Base-by-base conservation (phyloP, 306 rosid species). In the Clitoria ternatea region DNA sequence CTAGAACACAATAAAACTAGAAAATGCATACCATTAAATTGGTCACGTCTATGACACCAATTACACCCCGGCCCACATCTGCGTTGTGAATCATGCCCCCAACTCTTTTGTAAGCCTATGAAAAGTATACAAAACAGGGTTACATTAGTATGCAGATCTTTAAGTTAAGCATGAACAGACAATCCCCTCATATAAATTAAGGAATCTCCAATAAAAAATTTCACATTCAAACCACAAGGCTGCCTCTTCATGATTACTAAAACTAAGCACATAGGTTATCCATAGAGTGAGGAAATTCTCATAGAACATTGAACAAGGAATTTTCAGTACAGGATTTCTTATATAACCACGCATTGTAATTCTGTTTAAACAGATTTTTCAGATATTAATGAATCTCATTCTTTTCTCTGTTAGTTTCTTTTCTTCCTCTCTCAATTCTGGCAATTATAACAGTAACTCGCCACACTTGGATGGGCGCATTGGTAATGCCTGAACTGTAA, bases 61-160 rank as follows among this genome's bases (percentile, higher is more conserved):
- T 77, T 39, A 85, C 85, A 53, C 90, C 90, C 4, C 87, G 85
- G 12, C 85, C 85, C 26, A 74, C 76, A 76, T 79, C 89, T 20
- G 83, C 87, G 71, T 35, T 74, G 24, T 82, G 85, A 67, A 70
- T 66, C 90, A 82, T 80, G 49, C 85, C 85, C 42, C 90, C 87
- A 74, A 85, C 85, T 77, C 90, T 82, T 76, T 85, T 85, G 84
- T 80, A 85, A 70, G 90, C 87, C 90, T 85, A 52, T 6, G 60
- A 42, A 78, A 66, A 20, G 59, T 7, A 33, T 29, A 69, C 12
- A 69, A 50, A 76, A 24, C 36, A 30, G 30, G 14, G 11, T 42
- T 23, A 22, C 32, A 55, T 64, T 44, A 48, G 26, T 14, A 61
- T 1, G 15, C 20, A 39, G 7, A 42, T 37, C 13, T 29, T 63